Evolutionary conservation across 148 eudicot genomes (phyloP), one percentile per base, ranked within the genome.

Genomic region (Silene conica): DNA sequence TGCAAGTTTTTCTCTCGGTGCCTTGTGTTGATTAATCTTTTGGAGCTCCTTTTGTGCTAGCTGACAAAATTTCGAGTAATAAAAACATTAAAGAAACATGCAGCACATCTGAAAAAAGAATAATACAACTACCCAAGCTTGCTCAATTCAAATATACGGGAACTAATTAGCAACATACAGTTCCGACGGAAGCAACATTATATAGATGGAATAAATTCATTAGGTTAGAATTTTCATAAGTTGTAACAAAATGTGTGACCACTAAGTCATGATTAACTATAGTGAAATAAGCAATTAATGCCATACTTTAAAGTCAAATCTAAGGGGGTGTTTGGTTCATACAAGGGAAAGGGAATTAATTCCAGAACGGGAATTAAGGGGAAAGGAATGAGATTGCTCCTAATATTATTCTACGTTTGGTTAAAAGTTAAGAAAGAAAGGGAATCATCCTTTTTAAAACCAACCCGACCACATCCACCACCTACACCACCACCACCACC

Each of bases 31-130:
- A 71, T 92, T 92, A 59, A 95, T 95, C 84, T 95, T 95, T 80
- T 86, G 96, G 69, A 94, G 90, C 86, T 95, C 98, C 74, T 92
- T 92, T 82, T 95, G 97, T 7, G 98, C 97, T 76, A 92, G 92
- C 97, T 93, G 88, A 46, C 71, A 67, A 71, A 61, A 67, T 74
- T 46, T 48, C 63, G 77, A 73, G 63, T 3, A 18, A 23, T 57
- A 38, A 52, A 65, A 41, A 50, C 67, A 73, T 65, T 56, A 65
- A 58, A 46, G 20, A 69, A n/a, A 23, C 22, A n/a, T 4, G 20
- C 19, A 19, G 69, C 12, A n/a, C 3, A 14, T 52, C 70, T 31
- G 46, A n/a, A 66, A 66, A 38, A 9, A 11, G 52, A 43, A 43
- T 41, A n/a, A 19, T 64, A 64, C n/a, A 45, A 43, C 45, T 41